Evolutionary conservation across 2,329 filamentous ascomycete genomes (phyloP).

Genomic region (Fusarium bulbicola): DNA sequence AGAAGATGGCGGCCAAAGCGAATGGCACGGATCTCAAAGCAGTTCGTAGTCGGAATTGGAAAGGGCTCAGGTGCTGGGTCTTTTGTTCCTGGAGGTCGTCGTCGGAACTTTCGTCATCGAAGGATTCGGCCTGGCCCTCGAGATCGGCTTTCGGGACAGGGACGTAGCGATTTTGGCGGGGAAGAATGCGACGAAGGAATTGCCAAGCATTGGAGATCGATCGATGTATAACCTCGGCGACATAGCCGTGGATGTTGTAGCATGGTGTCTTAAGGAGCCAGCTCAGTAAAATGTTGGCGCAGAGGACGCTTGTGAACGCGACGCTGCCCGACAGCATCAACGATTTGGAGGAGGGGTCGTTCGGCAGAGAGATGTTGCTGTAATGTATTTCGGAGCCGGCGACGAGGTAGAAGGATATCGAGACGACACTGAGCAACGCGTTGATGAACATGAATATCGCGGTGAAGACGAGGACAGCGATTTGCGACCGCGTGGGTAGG

Average conservation of each 20-base stretch:
- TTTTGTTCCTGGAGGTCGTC: not conserved
- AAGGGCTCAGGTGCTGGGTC: not conserved
- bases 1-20: not conserved
- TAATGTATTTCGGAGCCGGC: slow-evolving; percentile 49
- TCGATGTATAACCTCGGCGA: slow-evolving; percentile 42
- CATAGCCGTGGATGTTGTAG: slow-evolving; percentile 29
- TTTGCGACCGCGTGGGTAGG: slow-evolving; percentile 3
- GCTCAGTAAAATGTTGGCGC: slow-evolving; percentile 20
- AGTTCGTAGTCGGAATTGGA: not conserved
- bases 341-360: slow-evolving; percentile 44
- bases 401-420: slow-evolving; percentile 46
- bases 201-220: slow-evolving; percentile 22
- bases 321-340: slow-evolving; percentile 46
- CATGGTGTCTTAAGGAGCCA: slow-evolving; percentile 42
- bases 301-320: slow-evolving; percentile 36
- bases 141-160: slow-evolving; percentile 25
- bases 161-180: slow-evolving; percentile 13
- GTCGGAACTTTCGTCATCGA: not conserved
- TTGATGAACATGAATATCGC: slow-evolving; percentile 27
- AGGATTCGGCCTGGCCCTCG: not conserved
- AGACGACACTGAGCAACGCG: slow-evolving; percentile 14
- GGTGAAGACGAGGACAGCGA: slow-evolving; percentile 11
- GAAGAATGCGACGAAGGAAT: slow-evolving; percentile 6
- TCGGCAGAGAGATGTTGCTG: slow-evolving; percentile 45
- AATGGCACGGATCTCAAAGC: not conserved